These are phyloP conservation scores for Populus simonii DNA, from an alignment of 345 rosid genomes.

Conservation along the genomic window DNA sequence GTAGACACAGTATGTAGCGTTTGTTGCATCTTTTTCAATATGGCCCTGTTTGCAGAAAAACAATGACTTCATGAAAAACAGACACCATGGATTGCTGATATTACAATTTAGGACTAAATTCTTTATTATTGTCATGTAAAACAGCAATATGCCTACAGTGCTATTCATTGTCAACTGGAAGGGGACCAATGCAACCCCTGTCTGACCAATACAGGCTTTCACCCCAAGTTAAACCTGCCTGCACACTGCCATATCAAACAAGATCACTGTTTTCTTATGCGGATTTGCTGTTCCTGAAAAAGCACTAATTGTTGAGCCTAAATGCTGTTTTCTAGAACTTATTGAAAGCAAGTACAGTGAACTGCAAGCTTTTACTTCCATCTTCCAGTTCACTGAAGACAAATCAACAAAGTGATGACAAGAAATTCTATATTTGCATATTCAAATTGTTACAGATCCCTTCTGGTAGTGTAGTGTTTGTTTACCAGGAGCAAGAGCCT, in stretches of 20 bases:
- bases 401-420: neutral
- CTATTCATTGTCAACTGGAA: neutral
- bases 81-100: neutral
- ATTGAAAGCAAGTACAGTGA: neutral
- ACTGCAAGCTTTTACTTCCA: neutral
- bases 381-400: neutral
- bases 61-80: neutral
- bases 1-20: conserved; percentile 71
- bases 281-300: neutral
- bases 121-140: neutral
- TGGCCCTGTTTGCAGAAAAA: conserved; percentile 50
- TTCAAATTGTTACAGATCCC: neutral
- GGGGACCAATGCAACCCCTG: neutral
- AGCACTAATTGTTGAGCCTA: no score
- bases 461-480: neutral
- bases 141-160: neutral
- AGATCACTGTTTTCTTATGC: neutral
- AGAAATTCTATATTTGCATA: neutral
- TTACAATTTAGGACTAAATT: neutral
- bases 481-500: neutral
- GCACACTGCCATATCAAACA: neutral
- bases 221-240: neutral
- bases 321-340: neutral
- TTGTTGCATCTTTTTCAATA: conserved; percentile 36
- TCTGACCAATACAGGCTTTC: neutral